Base-by-base conservation (phyloP, 257 asterid species). In the Solanum pennellii region DNA sequence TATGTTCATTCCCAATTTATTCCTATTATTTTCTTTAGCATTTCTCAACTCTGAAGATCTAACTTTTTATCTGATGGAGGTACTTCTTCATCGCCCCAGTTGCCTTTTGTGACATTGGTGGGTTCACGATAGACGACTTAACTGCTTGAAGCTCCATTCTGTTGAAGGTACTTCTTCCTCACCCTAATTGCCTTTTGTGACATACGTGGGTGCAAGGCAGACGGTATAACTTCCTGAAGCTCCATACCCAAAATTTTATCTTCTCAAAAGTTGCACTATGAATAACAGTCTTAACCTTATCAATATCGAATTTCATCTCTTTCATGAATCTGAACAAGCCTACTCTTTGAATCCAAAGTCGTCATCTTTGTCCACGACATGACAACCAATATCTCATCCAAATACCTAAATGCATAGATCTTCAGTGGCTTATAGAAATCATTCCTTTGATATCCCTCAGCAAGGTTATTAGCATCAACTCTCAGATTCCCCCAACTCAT, bases 71-170 rank as follows among this genome's bases (percentile, higher is more conserved):
- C 92, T 95, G 98, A 66, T 97, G 87, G 31, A 90, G 96, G 92
- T 95, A 92, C 94, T 97, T 95, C 49, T 95, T 94, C 16, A 92
- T 91, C 1, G 98, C 99, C 89, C 98, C 89, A 20, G 94, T 94
- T 9, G 98, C 99, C 90, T 97, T 97, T 83, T 94, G 96, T 3
- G 98, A 91, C 91, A 90, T 93, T 12, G 92, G 91, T 0, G 96
- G 94, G 83, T 94, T 93, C 86, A 97, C 88, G 84, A 94, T 88
- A 3, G 98, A 95, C 41, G 98, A 98, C 5, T 93, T 92, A 85
- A 94, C 98, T 0, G 98, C 98, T 91, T 86, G 98, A 92, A 97
- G 98, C 93, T 95, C 98, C 99, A 97, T 94, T 35, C 7, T 35
- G 7, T 35, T 35, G 1, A 5, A 90, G 96, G 92, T 95, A 92